Percentiles rank a stretch among this genome's conserved stretches.
Evolutionary conservation across 768 basidiomycete genomes (phyloP).

Genomic region (Cyclocybe cylindracea): DNA sequence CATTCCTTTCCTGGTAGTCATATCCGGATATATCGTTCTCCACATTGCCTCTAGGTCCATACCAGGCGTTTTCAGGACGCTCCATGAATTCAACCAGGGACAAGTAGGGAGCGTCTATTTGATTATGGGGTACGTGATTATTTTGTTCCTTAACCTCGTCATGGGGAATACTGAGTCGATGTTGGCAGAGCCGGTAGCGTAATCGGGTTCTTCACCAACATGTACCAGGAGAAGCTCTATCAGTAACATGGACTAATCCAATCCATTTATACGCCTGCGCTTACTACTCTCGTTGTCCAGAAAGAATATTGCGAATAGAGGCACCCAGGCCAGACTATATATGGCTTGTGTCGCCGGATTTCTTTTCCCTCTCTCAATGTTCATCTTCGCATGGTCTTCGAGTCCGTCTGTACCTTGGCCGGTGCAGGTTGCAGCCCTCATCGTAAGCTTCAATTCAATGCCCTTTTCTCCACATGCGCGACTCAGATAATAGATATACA

Average conservation of each 20-base stretch:
- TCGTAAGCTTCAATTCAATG: constrained; percentile 22
- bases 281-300: constrained; percentile 14
- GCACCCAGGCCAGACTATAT: constrained; percentile 55
- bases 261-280: background rate
- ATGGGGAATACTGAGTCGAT: constrained; percentile 4
- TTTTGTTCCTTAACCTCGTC: background rate
- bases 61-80: constrained; percentile 50
- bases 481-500: constrained; percentile 37
- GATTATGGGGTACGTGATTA: constrained; percentile 46
- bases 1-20: constrained; percentile 26
- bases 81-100: constrained; percentile 60
- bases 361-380: constrained; percentile 55
- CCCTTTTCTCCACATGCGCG: background rate
- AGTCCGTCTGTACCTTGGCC: constrained; percentile 56
- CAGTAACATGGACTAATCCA: constrained; percentile 30
- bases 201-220: constrained; percentile 43
- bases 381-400: constrained; percentile 70
- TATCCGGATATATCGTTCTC: background rate
- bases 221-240: constrained; percentile 48
- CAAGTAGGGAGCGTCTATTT: constrained; percentile 60
- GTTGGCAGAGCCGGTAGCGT: constrained; percentile 46
- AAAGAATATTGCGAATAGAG: constrained; percentile 23
- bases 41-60: constrained; percentile 42
- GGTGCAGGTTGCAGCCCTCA: constrained; percentile 49
- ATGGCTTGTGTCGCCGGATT: constrained; percentile 47